Evolutionary conservation across 768 basidiomycete species (phyloP), one percentile per base, ranked within the genome.

Genomic region (Calocybe gangraenosa): DNA sequence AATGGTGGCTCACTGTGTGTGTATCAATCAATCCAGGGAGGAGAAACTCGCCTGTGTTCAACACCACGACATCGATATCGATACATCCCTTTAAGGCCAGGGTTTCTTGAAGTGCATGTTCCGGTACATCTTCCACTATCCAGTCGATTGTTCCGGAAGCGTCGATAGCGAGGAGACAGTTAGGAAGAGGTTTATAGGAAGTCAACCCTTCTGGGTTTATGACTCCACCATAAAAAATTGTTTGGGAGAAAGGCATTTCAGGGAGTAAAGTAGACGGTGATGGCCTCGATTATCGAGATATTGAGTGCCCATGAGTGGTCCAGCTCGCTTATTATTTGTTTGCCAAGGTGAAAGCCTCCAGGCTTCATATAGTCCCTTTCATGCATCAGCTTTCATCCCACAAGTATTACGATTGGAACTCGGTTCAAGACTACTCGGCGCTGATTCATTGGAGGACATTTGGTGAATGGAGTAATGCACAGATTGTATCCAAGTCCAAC

Each of bases 1-100:
- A 32, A 3, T 21, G 3, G n/a, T 33, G 23, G 62, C 84, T 59
- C 58, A 92, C 92, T 25, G 86, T 89, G 65, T 95, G 92, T 22
- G 92, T 95, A 70, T 96, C 93, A 43, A 94, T 69, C 61, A 95
- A 81, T 3, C 93, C 93, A 5, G 93, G 93, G 58, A 91, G 78
- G 45, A 95, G 56, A 58, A 92, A 93, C 51, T 82, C 71, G 13
- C 79, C 79, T 2, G 70, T 62, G 9, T 61, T 62, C 37, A 83
- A 58, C n/a, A 46, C 45, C 7, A 75, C 58, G 3, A 80, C 56
- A 15, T 75, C 61, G 5, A 75, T 58, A 34, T 75, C 66, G 7
- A 63, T 36, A 15, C 67, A 57, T n/a, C 81, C 84, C 49, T 81
- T 76, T 35, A 65, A 61, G 0, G 70, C 67, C 37, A 87, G 61